These are phyloP conservation scores for Starmerella powellii DNA, from an alignment of 805 yeast species.

Conservation along the genomic window DNA sequence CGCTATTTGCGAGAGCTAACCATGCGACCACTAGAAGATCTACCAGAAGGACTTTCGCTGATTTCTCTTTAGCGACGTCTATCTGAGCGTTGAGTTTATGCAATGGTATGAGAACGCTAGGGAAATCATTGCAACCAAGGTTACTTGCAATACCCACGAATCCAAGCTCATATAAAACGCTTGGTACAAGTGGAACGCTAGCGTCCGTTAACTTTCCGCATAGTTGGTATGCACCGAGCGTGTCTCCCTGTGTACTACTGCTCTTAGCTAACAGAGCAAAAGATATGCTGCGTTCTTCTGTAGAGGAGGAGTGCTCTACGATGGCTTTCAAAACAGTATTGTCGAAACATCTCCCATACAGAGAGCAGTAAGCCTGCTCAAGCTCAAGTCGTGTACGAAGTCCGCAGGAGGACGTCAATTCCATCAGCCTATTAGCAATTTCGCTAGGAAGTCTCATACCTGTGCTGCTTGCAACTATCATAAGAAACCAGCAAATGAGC, in stretches of 20 bases:
- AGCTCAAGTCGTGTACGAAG: neutral
- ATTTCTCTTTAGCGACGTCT: neutral
- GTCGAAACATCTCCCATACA: neutral
- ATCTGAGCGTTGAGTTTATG: neutral
- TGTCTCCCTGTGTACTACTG: too few species aligned
- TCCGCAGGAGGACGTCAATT: neutral
- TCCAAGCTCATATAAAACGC: neutral
- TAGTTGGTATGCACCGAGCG: too few species aligned
- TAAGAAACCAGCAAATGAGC: neutral
- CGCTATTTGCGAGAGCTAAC: neutral
- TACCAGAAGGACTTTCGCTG: too few species aligned
- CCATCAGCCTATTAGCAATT: neutral
- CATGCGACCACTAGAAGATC: neutral
- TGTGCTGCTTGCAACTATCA: neutral
- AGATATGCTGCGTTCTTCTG: too few species aligned
- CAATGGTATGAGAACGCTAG: neutral
- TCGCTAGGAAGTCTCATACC: neutral
- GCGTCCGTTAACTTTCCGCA: too few species aligned
- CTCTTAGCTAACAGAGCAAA: too few species aligned
- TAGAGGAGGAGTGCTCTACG: too few species aligned
- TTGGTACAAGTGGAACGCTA: too few species aligned
- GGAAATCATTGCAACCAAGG: too few species aligned
- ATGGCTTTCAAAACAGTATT: neutral
- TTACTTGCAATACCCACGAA: neutral
- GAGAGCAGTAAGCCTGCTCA: constrained; percentile 1